These are phyloP conservation scores for Colletotrichum sp. DNA, from an alignment of 2,329 filamentous ascomycete genomes.

Conservation along the genomic window DNA sequence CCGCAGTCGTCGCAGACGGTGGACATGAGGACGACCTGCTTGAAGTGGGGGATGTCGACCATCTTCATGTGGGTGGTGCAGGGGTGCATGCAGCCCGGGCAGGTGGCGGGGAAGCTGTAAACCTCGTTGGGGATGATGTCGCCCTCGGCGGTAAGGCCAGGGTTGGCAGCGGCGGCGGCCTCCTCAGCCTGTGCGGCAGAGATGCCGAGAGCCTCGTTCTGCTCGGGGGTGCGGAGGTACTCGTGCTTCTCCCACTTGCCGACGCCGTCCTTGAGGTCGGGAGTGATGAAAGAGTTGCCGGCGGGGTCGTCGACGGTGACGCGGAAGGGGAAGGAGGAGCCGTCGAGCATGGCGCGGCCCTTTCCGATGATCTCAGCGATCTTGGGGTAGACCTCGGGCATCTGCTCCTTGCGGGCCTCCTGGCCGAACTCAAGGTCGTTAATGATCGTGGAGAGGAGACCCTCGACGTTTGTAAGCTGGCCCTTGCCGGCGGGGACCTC, in stretches of 20 bases:
- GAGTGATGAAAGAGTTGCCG: conserved; percentile 96
- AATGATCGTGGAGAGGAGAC: conserved; percentile 77
- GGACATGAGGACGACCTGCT: conserved; percentile 95
- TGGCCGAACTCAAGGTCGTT: conserved; percentile 84
- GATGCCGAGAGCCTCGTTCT: conserved; percentile 86
- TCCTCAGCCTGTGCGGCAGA: conserved; percentile 64
- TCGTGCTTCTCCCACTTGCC: conserved; percentile 90
- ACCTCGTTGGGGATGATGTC: conserved; percentile 94
- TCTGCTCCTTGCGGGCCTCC: conserved; percentile 76
- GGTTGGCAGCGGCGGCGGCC: conserved; percentile 52
- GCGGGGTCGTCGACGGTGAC: conserved; percentile 88
- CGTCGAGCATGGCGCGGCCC: conserved; percentile 77
- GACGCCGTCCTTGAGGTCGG: conserved; percentile 77
- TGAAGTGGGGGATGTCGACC: conserved; percentile 97
- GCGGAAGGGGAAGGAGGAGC: conserved; percentile 84
- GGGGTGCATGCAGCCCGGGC: conserved; percentile 84
- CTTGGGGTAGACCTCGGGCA: conserved; percentile 79
- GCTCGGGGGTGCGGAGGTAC: conserved; percentile 80
- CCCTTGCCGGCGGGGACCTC: conserved; percentile 92
- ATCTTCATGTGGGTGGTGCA: conserved; percentile 98
- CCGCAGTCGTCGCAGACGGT: conserved; percentile 92
- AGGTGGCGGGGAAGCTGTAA: conserved; percentile 89
- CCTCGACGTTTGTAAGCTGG: conserved; percentile 93
- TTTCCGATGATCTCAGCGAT: conserved; percentile 77
- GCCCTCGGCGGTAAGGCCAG: conserved; percentile 57